A percentile compares a stretch with the other conserved stretches of the same genome.
Evolutionary conservation across 169 alveolate genomes (phyloP).

Genomic region (Plasmodium vinckei): DNA sequence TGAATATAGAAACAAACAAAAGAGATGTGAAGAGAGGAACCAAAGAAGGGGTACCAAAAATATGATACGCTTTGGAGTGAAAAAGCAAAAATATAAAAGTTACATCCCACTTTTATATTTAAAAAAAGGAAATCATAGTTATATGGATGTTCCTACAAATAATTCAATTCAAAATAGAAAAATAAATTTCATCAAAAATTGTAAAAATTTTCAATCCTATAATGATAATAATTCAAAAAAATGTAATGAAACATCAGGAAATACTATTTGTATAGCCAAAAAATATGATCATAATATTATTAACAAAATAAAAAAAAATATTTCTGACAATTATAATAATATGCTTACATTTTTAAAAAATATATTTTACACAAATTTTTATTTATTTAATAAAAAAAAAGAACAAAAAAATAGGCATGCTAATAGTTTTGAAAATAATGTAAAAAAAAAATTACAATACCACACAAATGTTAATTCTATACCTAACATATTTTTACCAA

Average conservation of each 20-base stretch:
- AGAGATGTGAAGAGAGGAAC: no score
- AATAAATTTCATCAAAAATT: conserved; percentile 15
- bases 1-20: no score
- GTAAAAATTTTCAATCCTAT: conserved; percentile 16
- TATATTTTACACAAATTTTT: conserved; percentile 3
- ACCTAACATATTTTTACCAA: background rate
- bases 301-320: conserved; percentile 9
- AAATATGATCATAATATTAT: background rate
- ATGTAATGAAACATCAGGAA: background rate
- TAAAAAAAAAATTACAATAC: background rate
- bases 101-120: no score
- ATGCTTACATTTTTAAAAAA: conserved; percentile 16
- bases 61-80: no score
- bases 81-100: no score
- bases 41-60: no score
- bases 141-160: no score
- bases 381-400: conserved; percentile 8
- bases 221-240: background rate
- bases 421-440: background rate
- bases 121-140: no score
- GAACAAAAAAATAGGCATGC: background rate
- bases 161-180: background rate
- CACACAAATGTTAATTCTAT: background rate
- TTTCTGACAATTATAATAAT: conserved; percentile 13
- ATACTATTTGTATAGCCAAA: conserved; percentile 6